These are phyloP conservation scores for Leccinum barrowsii DNA, from an alignment of 768 basidiomycete genomes.

Conservation along the genomic window DNA sequence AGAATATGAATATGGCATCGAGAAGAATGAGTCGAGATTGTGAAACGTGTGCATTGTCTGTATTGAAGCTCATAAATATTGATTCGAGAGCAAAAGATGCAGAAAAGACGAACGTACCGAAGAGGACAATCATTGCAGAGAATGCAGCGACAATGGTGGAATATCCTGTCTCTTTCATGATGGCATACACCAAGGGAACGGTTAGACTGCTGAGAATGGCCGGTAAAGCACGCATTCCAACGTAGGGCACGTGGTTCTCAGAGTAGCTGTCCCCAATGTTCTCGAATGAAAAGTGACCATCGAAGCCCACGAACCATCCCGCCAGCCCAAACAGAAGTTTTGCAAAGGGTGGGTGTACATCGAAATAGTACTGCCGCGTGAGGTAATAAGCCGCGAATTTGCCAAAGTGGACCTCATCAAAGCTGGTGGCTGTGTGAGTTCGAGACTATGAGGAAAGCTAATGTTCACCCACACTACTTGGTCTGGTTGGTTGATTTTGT, in stretches of 20 bases:
- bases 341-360: slow-evolving; percentile 96
- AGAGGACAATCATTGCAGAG: slow-evolving; percentile 79
- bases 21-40: slow-evolving; percentile 97
- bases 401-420: slow-evolving; percentile 98
- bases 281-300: slow-evolving; percentile 91
- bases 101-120: slow-evolving; percentile 56
- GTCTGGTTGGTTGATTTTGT: slow-evolving; percentile 92
- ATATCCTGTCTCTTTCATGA: slow-evolving; percentile 98
- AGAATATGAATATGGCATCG: slow-evolving; percentile 92
- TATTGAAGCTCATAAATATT: slow-evolving; percentile 6
- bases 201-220: slow-evolving; percentile 91
- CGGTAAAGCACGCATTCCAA: slow-evolving; percentile 89
- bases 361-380: slow-evolving; percentile 93
- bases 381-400: slow-evolving; percentile 98
- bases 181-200: slow-evolving; percentile 85
- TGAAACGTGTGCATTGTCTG: slow-evolving; percentile 94
- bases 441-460: neutral
- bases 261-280: slow-evolving; percentile 94
- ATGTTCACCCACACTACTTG: slow-evolving; percentile 77
- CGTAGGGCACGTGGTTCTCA: slow-evolving; percentile 82
- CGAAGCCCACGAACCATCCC: slow-evolving; percentile 96
- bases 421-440: slow-evolving; percentile 43
- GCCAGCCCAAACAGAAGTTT: slow-evolving; percentile 92
- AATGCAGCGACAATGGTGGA: slow-evolving; percentile 89
- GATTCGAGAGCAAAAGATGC: neutral